These are phyloP conservation scores for Coemansia sp. DNA, from an alignment of 192 early-diverging fungal species.

Conservation along the genomic window DNA sequence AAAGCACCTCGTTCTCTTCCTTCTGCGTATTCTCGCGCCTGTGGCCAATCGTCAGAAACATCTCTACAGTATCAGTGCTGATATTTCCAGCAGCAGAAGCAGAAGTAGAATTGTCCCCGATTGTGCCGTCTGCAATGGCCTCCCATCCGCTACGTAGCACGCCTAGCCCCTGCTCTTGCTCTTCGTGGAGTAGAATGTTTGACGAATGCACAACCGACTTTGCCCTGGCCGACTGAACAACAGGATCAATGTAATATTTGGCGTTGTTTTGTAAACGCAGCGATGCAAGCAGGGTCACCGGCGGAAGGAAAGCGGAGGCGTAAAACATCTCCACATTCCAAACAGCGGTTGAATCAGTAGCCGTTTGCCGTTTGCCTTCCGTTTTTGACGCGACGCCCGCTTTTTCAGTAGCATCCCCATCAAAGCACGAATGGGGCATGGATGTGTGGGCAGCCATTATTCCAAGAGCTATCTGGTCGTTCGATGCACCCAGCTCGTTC, in stretches of 20 bases:
- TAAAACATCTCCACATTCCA: slow-evolving; percentile 49
- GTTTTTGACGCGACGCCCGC: neutral
- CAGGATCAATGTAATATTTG: slow-evolving; percentile 54
- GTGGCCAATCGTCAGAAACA: slow-evolving; percentile 22
- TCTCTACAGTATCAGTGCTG: slow-evolving; percentile 8
- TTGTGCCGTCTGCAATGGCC: slow-evolving; percentile 46
- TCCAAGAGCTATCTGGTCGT: slow-evolving; percentile 47
- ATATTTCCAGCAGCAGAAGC: neutral
- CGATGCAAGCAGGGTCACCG: slow-evolving; percentile 44
- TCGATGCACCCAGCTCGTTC: slow-evolving; percentile 22
- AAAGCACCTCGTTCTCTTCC: slow-evolving; percentile 49
- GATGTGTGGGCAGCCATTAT: slow-evolving; percentile 44
- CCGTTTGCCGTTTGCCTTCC: slow-evolving; percentile 2
- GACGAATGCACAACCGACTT: slow-evolving; percentile 38
- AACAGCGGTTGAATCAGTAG: neutral
- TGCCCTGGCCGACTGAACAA: slow-evolving; percentile 25
- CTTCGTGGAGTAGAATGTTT: slow-evolving; percentile 53
- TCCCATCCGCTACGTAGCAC: slow-evolving; percentile 55
- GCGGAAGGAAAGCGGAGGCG: slow-evolving; percentile 43
- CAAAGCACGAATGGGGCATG: slow-evolving; percentile 28
- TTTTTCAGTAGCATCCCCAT: slow-evolving; percentile 4
- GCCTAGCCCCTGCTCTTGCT: slow-evolving; percentile 53
- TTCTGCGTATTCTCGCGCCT: slow-evolving; percentile 44
- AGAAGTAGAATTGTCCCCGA: no score
- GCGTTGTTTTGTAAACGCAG: slow-evolving; percentile 52